A percentile compares a stretch with the other conserved stretches of the same genome.
Evolutionary conservation across 1,284 basidiomycete species (phyloP).

Genomic region (Ustilago shanxiensis): DNA sequence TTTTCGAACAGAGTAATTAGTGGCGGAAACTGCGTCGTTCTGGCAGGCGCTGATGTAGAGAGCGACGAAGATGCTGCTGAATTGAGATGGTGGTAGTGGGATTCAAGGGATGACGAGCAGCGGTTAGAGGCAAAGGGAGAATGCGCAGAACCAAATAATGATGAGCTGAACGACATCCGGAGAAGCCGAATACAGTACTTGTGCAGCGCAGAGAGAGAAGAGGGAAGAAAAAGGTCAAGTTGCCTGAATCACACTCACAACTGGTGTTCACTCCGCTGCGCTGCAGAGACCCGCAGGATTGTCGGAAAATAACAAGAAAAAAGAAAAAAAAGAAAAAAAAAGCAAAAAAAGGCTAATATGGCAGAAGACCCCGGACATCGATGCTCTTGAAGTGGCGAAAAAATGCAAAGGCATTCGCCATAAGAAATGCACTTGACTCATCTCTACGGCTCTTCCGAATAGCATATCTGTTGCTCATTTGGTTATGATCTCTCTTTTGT

Average conservation of each 20-base stretch:
- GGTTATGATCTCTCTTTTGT: neutral
- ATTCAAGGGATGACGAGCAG: neutral
- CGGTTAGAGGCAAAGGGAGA: neutral
- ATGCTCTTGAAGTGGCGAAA: neutral
- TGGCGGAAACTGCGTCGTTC: neutral
- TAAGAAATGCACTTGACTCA: neutral
- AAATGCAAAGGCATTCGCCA: too few species aligned
- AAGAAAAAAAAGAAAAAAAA: neutral
- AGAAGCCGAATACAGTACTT: constrained; percentile 2
- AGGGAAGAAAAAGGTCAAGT: too few species aligned
- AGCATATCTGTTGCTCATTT: neutral
- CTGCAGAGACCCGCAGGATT: constrained; percentile 3
- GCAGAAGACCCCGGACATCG: too few species aligned
- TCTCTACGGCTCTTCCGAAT: constrained; percentile 2
- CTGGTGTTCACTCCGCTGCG: neutral
- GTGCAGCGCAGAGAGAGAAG: too few species aligned
- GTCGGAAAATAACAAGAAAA: neutral
- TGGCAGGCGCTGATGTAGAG: neutral
- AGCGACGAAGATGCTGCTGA: neutral
- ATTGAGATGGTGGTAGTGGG: constrained; percentile 1
- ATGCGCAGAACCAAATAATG: neutral
- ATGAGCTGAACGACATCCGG: constrained; percentile 1
- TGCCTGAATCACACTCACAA: too few species aligned
- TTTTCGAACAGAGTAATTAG: neutral
- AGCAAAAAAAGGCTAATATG: too few species aligned